Percentiles rank a stretch among this genome's conserved stretches.
phyloP scores from a whole-genome alignment of 805 yeast species.

The Metschnikowia corniflorae region DNA sequence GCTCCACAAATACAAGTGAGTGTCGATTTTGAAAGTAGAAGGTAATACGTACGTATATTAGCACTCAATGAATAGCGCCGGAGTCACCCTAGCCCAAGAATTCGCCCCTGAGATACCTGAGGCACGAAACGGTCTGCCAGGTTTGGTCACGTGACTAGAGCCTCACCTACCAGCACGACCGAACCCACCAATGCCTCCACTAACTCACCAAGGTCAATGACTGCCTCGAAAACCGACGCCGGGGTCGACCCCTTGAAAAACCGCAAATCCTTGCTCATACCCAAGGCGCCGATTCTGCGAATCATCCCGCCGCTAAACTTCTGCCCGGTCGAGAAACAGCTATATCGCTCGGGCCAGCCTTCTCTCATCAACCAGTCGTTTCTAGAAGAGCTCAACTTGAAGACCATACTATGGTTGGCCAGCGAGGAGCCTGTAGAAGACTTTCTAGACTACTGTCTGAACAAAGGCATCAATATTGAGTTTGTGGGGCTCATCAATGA shows the following conservation, averaged over 20 bases:
- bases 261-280: constrained; percentile 16
- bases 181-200: too few species aligned
- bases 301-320: constrained; percentile 93
- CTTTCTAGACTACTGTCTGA: constrained; percentile 75
- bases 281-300: constrained; percentile 55
- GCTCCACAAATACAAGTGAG: too few species aligned
- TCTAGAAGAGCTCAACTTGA: constrained; percentile 65
- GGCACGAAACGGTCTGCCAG: too few species aligned
- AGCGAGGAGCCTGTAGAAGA: constrained; percentile 93
- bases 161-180: too few species aligned
- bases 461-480: constrained; percentile 67
- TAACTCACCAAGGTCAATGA: too few species aligned
- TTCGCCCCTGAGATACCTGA: too few species aligned
- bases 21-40: too few species aligned
- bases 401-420: constrained; percentile 89
- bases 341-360: constrained; percentile 93
- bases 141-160: too few species aligned
- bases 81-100: too few species aligned
- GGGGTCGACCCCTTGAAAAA: constrained; percentile 13
- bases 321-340: constrained; percentile 85
- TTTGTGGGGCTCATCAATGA: constrained; percentile 82
- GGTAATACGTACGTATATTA: too few species aligned
- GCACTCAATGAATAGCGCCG: too few species aligned
- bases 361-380: constrained; percentile 90
- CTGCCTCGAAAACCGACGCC: constrained; percentile 6